Percentiles rank a stretch among this genome's conserved stretches.
These are phyloP conservation scores for Plectosphaerella plurivora DNA, from an alignment of 2,329 filamentous ascomycete genomes.

Conservation along the genomic window DNA sequence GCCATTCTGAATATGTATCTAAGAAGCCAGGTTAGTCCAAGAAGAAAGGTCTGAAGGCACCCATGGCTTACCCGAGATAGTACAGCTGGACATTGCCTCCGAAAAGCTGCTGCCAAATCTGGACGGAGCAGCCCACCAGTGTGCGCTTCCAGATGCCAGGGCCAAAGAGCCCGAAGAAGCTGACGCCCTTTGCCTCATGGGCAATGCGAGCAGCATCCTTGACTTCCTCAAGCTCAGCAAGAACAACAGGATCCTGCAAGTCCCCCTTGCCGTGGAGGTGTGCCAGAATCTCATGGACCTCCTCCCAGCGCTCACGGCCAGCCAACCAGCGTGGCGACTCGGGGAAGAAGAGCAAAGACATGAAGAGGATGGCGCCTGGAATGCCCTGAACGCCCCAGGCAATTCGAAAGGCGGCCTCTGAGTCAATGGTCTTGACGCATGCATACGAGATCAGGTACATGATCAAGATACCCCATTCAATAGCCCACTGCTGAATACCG, in stretches of 20 bases:
- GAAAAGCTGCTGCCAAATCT: slow-evolving; percentile 53
- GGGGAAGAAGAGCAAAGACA: slow-evolving; percentile 1
- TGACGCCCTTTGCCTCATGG: slow-evolving; percentile 28
- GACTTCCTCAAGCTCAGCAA: slow-evolving; percentile 55
- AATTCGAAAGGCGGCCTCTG: slow-evolving; percentile 58
- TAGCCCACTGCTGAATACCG: slow-evolving; percentile 69
- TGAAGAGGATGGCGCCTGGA: slow-evolving; percentile 4
- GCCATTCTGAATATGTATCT: slow-evolving; percentile 57
- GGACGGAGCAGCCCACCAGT: slow-evolving; percentile 44
- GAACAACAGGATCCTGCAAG: slow-evolving; percentile 45
- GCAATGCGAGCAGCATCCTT: slow-evolving; percentile 31
- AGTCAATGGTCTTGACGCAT: slow-evolving; percentile 53
- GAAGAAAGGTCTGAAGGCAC: background rate
- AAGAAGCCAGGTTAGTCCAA: background rate
- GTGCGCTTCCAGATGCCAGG: slow-evolving; percentile 46
- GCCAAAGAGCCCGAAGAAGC: slow-evolving; percentile 39
- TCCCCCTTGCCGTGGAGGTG: slow-evolving; percentile 49
- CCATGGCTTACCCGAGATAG: slow-evolving; percentile 37
- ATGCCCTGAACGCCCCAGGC: slow-evolving; percentile 3
- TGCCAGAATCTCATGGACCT: slow-evolving; percentile 56
- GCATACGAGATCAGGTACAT: slow-evolving; percentile 68
- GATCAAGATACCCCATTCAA: slow-evolving; percentile 62
- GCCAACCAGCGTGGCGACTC: slow-evolving; percentile 29
- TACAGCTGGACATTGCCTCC: slow-evolving; percentile 56
- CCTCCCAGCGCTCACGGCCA: slow-evolving; percentile 61